phyloP scores from a whole-genome alignment of 208 protist species.

The Vickermania spadyakhi region DNA sequence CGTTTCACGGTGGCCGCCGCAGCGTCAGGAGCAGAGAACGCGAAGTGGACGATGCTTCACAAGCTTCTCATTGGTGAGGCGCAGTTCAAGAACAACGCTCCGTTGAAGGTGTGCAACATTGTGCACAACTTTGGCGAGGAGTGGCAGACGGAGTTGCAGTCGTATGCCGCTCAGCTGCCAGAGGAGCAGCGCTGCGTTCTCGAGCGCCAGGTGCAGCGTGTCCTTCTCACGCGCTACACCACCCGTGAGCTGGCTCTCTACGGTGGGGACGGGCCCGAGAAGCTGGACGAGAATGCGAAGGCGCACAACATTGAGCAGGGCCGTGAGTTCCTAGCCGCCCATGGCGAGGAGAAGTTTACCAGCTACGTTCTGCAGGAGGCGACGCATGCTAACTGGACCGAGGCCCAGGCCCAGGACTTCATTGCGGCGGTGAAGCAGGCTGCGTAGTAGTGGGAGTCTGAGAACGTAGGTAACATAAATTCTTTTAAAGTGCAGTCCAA shows the following conservation, averaged over 20 bases:
- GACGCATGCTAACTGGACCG: slow-evolving; percentile 81
- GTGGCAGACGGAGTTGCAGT: slow-evolving; percentile 60
- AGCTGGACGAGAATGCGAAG: slow-evolving; percentile 59
- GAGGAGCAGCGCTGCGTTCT: slow-evolving; percentile 59
- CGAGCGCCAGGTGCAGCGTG: slow-evolving; percentile 68
- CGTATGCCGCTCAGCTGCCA: slow-evolving; percentile 58
- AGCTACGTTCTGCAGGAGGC: slow-evolving; percentile 66
- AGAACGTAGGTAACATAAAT: no score
- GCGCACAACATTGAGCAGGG: slow-evolving; percentile 70
- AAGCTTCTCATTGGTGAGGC: slow-evolving; percentile 82
- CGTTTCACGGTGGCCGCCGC: slow-evolving; percentile 22
- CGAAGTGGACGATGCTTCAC: slow-evolving; percentile 74
- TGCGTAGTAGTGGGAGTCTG: no score
- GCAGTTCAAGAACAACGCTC: slow-evolving; percentile 76
- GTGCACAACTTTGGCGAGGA: slow-evolving; percentile 81
- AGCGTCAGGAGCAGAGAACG: slow-evolving; percentile 21
- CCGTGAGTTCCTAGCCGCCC: slow-evolving; percentile 43
- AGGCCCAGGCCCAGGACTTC: slow-evolving; percentile 65
- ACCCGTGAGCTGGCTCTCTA: slow-evolving; percentile 78
- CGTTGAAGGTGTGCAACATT: slow-evolving; percentile 82
- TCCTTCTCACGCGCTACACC: slow-evolving; percentile 81
- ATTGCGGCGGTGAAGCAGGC: slow-evolving; percentile 71
- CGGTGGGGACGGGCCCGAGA: slow-evolving; percentile 54
- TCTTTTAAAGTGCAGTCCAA: no score
- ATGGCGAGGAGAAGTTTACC: slow-evolving; percentile 69